Conservation (phyloP, 2,329 filamentous ascomycete species). For the Cryphonectria japonica region DNA sequence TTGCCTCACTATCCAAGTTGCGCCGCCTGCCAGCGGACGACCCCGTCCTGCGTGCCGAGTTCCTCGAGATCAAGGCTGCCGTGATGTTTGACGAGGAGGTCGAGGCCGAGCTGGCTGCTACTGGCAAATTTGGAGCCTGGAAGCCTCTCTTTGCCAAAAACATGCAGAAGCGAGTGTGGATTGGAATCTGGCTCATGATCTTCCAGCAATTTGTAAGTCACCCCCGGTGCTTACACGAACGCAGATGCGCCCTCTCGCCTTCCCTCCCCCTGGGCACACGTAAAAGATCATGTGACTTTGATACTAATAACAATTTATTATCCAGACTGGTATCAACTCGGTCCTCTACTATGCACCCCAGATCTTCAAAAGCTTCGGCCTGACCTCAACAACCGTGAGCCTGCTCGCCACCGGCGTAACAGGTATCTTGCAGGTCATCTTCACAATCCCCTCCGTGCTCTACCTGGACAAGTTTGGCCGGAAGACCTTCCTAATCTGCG, state of each 20-base stretch:
- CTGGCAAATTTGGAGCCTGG: constrained; percentile 25
- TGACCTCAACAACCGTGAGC: constrained; percentile 25
- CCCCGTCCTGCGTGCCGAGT: constrained; percentile 34
- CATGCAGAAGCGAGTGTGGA: constrained; percentile 33
- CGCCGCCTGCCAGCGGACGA: constrained; percentile 33
- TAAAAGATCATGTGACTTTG: accelerated
- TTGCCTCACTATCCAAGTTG: constrained; percentile 33
- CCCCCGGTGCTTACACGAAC: too few species aligned
- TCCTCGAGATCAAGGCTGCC: constrained; percentile 37
- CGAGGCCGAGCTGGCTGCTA: constrained; percentile 20
- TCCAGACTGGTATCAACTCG: constrained; percentile 32
- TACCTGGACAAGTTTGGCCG: constrained; percentile 30
- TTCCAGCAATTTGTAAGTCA: constrained; percentile 31
- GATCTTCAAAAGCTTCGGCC: constrained; percentile 30
- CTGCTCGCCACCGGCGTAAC: constrained; percentile 30
- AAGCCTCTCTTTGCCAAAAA: constrained; percentile 33
- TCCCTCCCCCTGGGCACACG: too few species aligned
- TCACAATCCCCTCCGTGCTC: constrained; percentile 29
- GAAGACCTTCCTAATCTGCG: constrained; percentile 28
- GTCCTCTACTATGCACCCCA: constrained; percentile 33
- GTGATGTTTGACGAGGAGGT: constrained; percentile 35
- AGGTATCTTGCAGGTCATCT: constrained; percentile 28
- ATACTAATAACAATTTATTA: not conserved
- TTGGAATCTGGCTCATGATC: constrained; percentile 32
- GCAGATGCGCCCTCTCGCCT: not conserved